These are phyloP conservation scores for Orbilia ellipsospora DNA, from an alignment of 2,329 filamentous ascomycete genomes.

Conservation along the genomic window DNA sequence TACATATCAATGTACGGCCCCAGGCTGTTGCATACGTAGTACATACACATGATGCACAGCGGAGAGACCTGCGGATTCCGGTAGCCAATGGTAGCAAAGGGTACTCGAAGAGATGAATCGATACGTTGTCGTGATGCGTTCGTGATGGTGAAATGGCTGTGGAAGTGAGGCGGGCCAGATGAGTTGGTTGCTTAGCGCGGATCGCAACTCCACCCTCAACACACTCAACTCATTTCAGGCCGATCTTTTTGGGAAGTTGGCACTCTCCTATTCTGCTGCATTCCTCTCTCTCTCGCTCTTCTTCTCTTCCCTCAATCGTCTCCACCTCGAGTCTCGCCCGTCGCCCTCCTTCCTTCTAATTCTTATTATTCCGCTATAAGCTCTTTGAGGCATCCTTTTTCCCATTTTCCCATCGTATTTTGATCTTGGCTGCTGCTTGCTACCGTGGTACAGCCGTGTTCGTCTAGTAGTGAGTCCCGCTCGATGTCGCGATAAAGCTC, in stretches of 20 bases:
- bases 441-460: neutral
- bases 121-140: neutral
- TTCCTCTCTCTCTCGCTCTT: neutral
- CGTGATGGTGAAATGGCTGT: neutral
- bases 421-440: constrained; percentile 9
- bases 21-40: no score
- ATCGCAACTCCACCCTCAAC: constrained; percentile 19
- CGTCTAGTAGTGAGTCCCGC: neutral
- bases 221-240: no score
- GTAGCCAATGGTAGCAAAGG: no score
- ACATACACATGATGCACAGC: no score
- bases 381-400: constrained; percentile 8
- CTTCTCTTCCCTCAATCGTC: constrained; percentile 3
- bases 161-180: neutral
- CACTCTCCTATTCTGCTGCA: constrained; percentile 18
- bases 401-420: constrained; percentile 30
- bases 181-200: constrained; percentile 4
- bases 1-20: no score
- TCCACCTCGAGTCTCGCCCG: constrained; percentile 8
- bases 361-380: constrained; percentile 13
- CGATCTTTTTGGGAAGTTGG: constrained; percentile 31
- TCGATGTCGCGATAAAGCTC: constrained; percentile 19
- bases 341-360: constrained; percentile 15
- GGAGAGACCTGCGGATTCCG: no score
- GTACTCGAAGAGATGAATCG: no score